Evolutionary conservation across 805 yeast genomes (phyloP), one percentile per base, ranked within the genome.

Genomic region (Debaryomyces castellii): DNA sequence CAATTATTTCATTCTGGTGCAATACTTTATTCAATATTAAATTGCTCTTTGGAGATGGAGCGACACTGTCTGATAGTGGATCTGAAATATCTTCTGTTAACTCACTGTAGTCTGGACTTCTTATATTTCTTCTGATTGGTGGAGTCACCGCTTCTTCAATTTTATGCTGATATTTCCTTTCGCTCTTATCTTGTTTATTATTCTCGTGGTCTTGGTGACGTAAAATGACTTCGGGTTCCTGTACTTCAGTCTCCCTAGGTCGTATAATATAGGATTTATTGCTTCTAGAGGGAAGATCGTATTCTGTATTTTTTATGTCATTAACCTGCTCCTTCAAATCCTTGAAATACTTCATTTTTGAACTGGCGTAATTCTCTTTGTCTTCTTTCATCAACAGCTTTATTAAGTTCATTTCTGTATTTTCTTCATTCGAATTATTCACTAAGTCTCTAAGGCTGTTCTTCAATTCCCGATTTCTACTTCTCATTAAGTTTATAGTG

Each of bases 291-390:
- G 65, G 65, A 16, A 58, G 27, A 5, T 54, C 57, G 43, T 53
- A 61, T 14, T 52, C 51, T 6, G 55, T 53, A 28, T 50, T 51
- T 20, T 53, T 57, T 37, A 61, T 59, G 36, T 53, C 53, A 12
- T 51, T 45, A 18, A 65, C 62, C 20, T 54, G 56, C 27, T 54
- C 58, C 37, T 53, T 53, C 27, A 66, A 48, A 23, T 53, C 55
- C 16, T 54, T 52, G 27, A 59, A 58, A 43, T 46, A 44, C 14
- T 41, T 45, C 17, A 28, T 12, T 24, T 41, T 36, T 16, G 28
- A 17, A 16, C 12, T 34, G 16, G 10, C 11, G 3, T 34, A 9
- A 21, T 44, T 44, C 16, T 44, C 47, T 35, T 44, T 44, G 12
- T 27, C 40, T 11, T 25, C 42, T 16, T 32, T 34, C 24, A 48